Evolutionary conservation across 2,329 filamentous ascomycete genomes (phyloP), one percentile per base, ranked within the genome.

Genomic region (Keithomyces neogunnii): DNA sequence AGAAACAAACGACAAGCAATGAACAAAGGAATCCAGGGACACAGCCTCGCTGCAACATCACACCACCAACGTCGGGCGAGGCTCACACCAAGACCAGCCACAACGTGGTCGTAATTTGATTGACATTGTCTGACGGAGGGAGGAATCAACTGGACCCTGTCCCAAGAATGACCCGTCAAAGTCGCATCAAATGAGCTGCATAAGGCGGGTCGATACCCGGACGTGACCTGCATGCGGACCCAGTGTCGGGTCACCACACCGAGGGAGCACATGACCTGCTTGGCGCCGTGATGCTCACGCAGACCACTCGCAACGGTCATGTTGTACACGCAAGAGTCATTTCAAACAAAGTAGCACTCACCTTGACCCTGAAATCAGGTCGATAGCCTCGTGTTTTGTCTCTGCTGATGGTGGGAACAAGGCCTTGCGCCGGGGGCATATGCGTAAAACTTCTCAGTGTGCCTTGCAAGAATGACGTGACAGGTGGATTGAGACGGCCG

Each of bases 221-320:
- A 26, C 48, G 40, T 49, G 48, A 49, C 48, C 48, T 45, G 30
- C 48, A 45, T 49, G 6, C 31, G 30, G 26, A 40, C 48, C 40
- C 48, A 26, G 35, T 29, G 31, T 45, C 48, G 31, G 39, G 48
- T 49, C 48, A 49, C 48, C 31, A 44, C 33, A 42, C n/a, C 2
- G 19, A 5, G 10, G 6, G 32, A 32, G 31, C 48, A 49, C 48
- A 19, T 49, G 48, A 49, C 48, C 40, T 8, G 9, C 32, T 28
- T 29, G 40, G 26, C 48, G 40, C 26, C 32, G 48, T 49, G 48
- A 45, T 45, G 5, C 19, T 36, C 43, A 11, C 33, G 19, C 28
- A 9, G 13, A 19, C 5, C 26, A 35, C 19, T 40, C 47, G 11
- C 36, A 10, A 3, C 13, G 48, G 40, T 49, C 48, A 49, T 45